Evolutionary conservation across 495 filamentous ascomycete species (phyloP).

Genomic region (Evernia prunastri): DNA sequence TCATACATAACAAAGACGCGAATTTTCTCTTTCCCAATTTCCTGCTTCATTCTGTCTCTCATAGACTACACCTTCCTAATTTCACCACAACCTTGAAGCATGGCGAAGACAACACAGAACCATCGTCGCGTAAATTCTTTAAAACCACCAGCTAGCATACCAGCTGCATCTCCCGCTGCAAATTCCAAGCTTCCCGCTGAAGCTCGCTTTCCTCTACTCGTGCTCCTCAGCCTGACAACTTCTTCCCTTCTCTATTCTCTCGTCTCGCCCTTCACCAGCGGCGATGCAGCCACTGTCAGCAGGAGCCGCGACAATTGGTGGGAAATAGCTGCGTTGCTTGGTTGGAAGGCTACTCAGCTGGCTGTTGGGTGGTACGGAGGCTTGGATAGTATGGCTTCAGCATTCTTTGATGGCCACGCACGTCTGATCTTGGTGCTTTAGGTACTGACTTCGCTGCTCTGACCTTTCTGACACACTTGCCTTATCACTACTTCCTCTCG

Average conservation of each 20-base stretch:
- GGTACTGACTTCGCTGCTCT: slow-evolving; percentile 64
- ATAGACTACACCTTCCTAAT: background rate
- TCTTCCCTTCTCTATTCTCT: slow-evolving; percentile 52
- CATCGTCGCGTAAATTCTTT: background rate
- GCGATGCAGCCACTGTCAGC: slow-evolving; percentile 56
- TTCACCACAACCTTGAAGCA: background rate
- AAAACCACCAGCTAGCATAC: slow-evolving; percentile 19
- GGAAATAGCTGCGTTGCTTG: slow-evolving; percentile 54
- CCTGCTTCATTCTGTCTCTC: background rate
- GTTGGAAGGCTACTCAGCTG: slow-evolving; percentile 64
- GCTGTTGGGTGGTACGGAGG: slow-evolving; percentile 61
- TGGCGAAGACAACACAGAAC: slow-evolving; percentile 14
- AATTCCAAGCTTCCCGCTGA: slow-evolving; percentile 35
- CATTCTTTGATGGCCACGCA: background rate
- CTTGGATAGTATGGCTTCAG: slow-evolving; percentile 54
- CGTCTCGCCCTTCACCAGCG: slow-evolving; percentile 42
- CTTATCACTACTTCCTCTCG: slow-evolving; percentile 60
- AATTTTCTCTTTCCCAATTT: background rate
- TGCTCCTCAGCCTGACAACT: slow-evolving; percentile 55
- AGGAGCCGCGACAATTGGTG: slow-evolving; percentile 52
- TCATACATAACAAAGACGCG: slow-evolving; percentile 4
- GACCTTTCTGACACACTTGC: slow-evolving; percentile 62
- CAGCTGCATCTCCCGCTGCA: slow-evolving; percentile 16
- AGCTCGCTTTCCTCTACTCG: slow-evolving; percentile 56
- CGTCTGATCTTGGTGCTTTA: slow-evolving; percentile 26